phyloP scores from a whole-genome alignment of 805 yeast species.

The Novakomyces olei region DNA sequence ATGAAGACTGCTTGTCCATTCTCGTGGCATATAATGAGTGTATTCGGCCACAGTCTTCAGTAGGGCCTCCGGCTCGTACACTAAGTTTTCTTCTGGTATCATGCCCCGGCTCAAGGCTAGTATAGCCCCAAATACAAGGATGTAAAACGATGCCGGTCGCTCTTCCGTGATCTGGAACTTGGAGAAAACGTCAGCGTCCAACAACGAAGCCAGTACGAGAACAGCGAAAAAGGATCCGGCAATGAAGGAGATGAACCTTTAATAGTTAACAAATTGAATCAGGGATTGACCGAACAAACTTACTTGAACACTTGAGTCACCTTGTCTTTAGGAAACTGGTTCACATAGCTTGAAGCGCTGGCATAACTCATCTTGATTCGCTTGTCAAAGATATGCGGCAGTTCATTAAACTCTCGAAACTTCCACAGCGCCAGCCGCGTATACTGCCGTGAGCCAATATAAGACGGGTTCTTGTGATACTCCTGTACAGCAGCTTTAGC shows the following conservation, averaged over 20 bases:
- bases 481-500: slow-evolving; percentile 23
- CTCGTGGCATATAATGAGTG: slow-evolving; percentile 73
- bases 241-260: slow-evolving; percentile 45
- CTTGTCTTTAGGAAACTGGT: slow-evolving; percentile 76
- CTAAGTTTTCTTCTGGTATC: slow-evolving; percentile 38
- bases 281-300: neutral
- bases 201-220: slow-evolving; percentile 47
- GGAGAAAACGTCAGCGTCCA: slow-evolving; percentile 79
- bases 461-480: slow-evolving; percentile 67
- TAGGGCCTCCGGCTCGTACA: slow-evolving; percentile 88
- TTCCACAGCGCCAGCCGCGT: slow-evolving; percentile 93
- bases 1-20: slow-evolving; percentile 73
- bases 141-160: slow-evolving; percentile 63
- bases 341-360: slow-evolving; percentile 62
- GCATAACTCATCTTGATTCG: slow-evolving; percentile 56
- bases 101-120: slow-evolving; percentile 67
- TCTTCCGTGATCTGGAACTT: slow-evolving; percentile 73
- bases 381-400: slow-evolving; percentile 67
- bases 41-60: slow-evolving; percentile 55
- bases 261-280: slow-evolving; percentile 13
- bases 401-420: slow-evolving; percentile 78
- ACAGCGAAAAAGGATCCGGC: slow-evolving; percentile 82
- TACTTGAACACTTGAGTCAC: slow-evolving; percentile 22
- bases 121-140: slow-evolving; percentile 68
- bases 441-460: slow-evolving; percentile 64